phyloP scores from a whole-genome alignment of 148 eudicot genomes.

The Nepenthes mirabilis region DNA sequence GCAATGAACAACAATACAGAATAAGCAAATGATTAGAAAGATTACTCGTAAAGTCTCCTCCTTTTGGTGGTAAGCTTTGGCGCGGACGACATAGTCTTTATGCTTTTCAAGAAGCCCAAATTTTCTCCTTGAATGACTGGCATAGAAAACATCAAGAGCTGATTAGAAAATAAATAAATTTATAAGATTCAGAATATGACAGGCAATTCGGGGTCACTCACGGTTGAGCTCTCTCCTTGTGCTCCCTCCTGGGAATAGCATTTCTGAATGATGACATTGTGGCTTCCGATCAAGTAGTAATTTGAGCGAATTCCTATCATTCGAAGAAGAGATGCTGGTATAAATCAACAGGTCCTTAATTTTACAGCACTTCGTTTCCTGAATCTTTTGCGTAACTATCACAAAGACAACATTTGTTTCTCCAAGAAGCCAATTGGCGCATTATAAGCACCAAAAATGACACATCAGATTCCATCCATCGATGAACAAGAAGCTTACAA shows the following conservation, averaged over 20 bases:
- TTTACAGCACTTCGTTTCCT: too few relatives aligned
- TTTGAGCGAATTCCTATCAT: too few relatives aligned
- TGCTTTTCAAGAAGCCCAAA: conserved; percentile 86
- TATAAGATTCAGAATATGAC: background rate
- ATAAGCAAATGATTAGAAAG: background rate
- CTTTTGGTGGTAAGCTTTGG: conserved; percentile 60
- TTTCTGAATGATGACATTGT: conserved; percentile 75
- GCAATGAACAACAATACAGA: background rate
- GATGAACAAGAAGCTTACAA: too few relatives aligned
- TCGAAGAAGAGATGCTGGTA: too few relatives aligned
- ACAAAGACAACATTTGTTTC: too few relatives aligned
- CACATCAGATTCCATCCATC: too few relatives aligned
- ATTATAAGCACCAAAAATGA: too few relatives aligned
- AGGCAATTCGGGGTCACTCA: conserved; percentile 5
- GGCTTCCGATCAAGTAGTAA: background rate
- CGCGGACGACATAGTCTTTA: conserved; percentile 75
- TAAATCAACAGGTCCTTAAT: too few relatives aligned
- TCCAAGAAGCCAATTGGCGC: too few relatives aligned
- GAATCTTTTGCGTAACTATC: too few relatives aligned
- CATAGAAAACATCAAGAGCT: background rate
- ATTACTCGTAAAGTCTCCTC: conserved; percentile 56
- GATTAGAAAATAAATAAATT: background rate
- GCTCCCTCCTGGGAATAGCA: conserved; percentile 48
- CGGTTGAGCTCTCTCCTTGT: conserved; percentile 92
- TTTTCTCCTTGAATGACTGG: conserved; percentile 40